Base-by-base conservation (phyloP, 2,329 filamentous ascomycete species). In the Fusarium sp. region DNA sequence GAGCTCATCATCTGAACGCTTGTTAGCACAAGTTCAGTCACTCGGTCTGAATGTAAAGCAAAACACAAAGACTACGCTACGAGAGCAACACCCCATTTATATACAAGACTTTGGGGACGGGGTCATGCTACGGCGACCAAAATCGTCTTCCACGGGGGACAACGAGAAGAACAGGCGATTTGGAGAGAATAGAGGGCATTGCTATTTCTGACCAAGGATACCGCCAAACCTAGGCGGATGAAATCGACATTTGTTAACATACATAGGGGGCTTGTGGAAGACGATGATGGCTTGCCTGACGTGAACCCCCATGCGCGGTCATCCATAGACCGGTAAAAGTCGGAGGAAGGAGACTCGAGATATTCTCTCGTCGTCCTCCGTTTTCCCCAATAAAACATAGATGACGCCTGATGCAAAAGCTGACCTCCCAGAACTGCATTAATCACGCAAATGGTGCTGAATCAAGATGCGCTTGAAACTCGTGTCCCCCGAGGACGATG, bases 251-350 rank as follows among this genome's bases (percentile, higher is more conserved):
- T 81, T 81, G 83, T 91, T 91, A 91, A 91, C 89, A 87, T 92
- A 92, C 90, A 92, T 89, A 83, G 85, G 83, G 83, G 79, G 78
- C 81, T 84, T 83, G 85, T 87, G 86, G 89, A 91, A 90, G 89
- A 91, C 89, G 89, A 91, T 90, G 89, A 90, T 90, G 88, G 89
- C 89, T 88, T 89, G 89, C 88, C 88, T 89, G 87, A 85, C 84
- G 67, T 77, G 77, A 77, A 74, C 75, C 77, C 77, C 69, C 63
- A 63, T 73, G 63, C 70, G 65, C 64, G 68, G 74, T 73, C 70
- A 56, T 63, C 63, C 62, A 71, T 57, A 64, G 68, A 78, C 72
- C 68, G 59, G 75, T 66, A 65, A 73, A 71, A 75, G 58, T 72
- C 55, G 73, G 64, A 68, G 64, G 41, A 58, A 38, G 62, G 63